Conservation (phyloP, 805 yeast genomes). For the Teunomyces stri region DNA sequence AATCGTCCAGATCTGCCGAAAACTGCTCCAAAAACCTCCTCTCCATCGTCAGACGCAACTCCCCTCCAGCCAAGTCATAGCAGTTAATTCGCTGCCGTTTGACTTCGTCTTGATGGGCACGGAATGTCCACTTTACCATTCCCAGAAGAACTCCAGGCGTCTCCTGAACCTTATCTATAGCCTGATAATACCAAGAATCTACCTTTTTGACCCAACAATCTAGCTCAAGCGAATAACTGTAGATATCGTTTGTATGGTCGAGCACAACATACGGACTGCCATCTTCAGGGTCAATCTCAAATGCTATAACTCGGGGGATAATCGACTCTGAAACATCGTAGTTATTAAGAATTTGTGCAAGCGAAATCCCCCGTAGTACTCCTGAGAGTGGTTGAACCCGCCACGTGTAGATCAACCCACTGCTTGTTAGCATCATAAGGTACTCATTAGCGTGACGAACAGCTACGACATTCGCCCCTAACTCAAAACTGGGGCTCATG, state of each 20-base stretch:
- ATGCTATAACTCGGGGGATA: slow-evolving; percentile 6
- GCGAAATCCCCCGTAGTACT: slow-evolving; percentile 43
- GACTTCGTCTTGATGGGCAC: slow-evolving; percentile 9
- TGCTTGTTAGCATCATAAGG: slow-evolving; percentile 46
- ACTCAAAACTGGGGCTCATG: slow-evolving; percentile 47
- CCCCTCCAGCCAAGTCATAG: slow-evolving; percentile 8
- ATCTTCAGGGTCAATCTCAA: slow-evolving; percentile 32
- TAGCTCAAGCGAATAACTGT: slow-evolving; percentile 39
- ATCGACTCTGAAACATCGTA: slow-evolving; percentile 12
- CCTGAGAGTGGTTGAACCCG: slow-evolving; percentile 34
- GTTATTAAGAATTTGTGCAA: slow-evolving; percentile 52
- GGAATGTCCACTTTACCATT: slow-evolving; percentile 1
- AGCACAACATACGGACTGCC: slow-evolving; percentile 46
- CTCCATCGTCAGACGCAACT: slow-evolving; percentile 6
- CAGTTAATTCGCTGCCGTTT: slow-evolving; percentile 8
- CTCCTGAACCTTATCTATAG: slow-evolving; percentile 8
- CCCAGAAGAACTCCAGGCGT: slow-evolving; percentile 5
- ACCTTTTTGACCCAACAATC: slow-evolving; percentile 47
- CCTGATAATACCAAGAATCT: slow-evolving; percentile 42
- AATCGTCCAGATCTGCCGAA: not conserved
- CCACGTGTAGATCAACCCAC: slow-evolving; percentile 54
- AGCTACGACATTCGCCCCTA: slow-evolving; percentile 47
- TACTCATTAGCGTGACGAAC: slow-evolving; percentile 31
- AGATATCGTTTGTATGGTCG: slow-evolving; percentile 34
- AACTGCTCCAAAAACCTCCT: not conserved